Evolutionary conservation across 306 rosid species (phyloP).

Genomic region (Purshia tridentata): DNA sequence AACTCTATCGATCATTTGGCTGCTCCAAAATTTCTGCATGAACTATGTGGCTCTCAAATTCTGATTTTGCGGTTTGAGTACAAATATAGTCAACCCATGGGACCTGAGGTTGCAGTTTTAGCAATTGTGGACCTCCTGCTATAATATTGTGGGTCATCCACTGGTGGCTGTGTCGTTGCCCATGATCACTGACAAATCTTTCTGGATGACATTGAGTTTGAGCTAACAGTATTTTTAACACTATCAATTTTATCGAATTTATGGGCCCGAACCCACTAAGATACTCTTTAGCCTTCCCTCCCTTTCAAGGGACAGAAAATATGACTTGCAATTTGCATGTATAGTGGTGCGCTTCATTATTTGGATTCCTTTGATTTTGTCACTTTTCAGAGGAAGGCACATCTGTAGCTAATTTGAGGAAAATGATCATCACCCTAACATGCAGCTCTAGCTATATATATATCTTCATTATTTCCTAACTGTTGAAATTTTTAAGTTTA

Average conservation of each 20-base stretch:
- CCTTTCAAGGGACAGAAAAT: constrained; percentile 33
- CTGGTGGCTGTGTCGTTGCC: constrained; percentile 17
- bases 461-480: no score
- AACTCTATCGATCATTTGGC: not conserved
- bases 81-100: constrained; percentile 13
- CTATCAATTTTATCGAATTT: constrained; percentile 16
- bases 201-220: constrained; percentile 7
- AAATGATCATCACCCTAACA: not conserved
- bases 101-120: constrained; percentile 17
- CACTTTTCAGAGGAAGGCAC: not conserved
- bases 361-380: no score
- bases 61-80: not conserved
- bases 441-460: no score
- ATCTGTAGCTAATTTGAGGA: not conserved
- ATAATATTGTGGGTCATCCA: constrained; percentile 30
- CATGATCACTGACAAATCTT: constrained; percentile 18
- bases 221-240: not conserved
- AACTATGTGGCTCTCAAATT: constrained; percentile 12
- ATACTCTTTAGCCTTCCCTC: constrained; percentile 32
- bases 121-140: constrained; percentile 27
- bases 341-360: not conserved
- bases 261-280: constrained; percentile 27
- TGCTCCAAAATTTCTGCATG: not conserved
- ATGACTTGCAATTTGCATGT: not conserved
- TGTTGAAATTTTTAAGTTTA: no score